Evolutionary conservation across 2,329 filamentous ascomycete genomes (phyloP).

Genomic region (Cercospora zeina): DNA sequence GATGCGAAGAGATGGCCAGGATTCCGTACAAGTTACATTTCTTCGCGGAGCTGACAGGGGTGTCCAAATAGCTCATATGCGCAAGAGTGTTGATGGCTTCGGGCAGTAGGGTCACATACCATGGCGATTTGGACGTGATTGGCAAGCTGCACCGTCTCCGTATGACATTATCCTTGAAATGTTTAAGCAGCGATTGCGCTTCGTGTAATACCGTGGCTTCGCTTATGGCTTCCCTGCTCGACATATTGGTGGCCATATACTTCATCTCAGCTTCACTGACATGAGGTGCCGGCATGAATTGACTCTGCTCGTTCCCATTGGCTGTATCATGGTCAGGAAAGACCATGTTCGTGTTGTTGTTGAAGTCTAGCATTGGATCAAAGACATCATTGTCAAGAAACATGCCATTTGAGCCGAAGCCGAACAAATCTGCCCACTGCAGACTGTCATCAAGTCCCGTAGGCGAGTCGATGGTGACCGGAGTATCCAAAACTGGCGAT

Average conservation of each 20-base stretch:
- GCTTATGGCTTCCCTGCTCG: background rate
- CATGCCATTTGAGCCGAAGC: conserved; percentile 14
- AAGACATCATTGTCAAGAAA: conserved; percentile 13
- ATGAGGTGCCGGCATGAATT: conserved; percentile 1
- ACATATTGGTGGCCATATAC: background rate
- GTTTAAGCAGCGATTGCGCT: conserved; percentile 15
- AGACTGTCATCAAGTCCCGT: conserved; percentile 16
- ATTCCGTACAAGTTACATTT: conserved; percentile 13
- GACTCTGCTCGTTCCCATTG: background rate
- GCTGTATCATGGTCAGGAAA: background rate
- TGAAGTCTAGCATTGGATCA: conserved; percentile 16
- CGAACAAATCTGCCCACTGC: conserved; percentile 21
- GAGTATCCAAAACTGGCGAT: background rate
- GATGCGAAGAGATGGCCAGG: conserved; percentile 15
- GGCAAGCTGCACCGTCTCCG: conserved; percentile 8
- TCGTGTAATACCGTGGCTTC: background rate
- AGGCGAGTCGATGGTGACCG: conserved; percentile 12
- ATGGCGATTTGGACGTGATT: conserved; percentile 17
- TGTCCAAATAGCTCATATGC: conserved; percentile 12
- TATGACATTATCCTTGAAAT: conserved; percentile 18
- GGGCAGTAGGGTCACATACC: conserved; percentile 10
- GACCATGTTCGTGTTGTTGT: background rate
- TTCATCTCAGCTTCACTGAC: background rate
- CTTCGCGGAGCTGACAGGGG: conserved; percentile 13
- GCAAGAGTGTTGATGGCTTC: conserved; percentile 18